Conservation (phyloP, 495 filamentous ascomycete species). For the Hyaloscypha finlandica region DNA sequence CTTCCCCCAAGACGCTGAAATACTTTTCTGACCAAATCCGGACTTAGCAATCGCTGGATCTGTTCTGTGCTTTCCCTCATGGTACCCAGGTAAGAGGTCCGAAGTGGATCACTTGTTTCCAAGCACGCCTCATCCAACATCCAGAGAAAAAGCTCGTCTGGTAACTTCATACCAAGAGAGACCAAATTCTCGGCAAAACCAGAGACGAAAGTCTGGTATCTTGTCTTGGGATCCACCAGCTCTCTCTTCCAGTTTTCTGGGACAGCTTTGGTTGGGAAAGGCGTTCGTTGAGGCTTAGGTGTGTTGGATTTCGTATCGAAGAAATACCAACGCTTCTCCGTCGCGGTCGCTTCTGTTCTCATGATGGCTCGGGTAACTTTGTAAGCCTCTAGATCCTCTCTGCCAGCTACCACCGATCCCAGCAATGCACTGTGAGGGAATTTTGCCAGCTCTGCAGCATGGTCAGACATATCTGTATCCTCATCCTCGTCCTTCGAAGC, state of each 20-base stretch:
- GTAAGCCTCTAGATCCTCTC: conserved; percentile 44
- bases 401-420: conserved; percentile 25
- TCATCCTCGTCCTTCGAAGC: conserved; percentile 37
- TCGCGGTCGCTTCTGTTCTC: conserved; percentile 69
- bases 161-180: conserved; percentile 50
- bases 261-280: conserved; percentile 37
- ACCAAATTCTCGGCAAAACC: conserved; percentile 66
- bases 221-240: conserved; percentile 48
- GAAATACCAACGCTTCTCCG: conserved; percentile 67
- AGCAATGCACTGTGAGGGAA: conserved; percentile 20
- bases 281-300: conserved; percentile 29
- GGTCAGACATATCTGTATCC: background rate
- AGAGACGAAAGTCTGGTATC: conserved; percentile 66
- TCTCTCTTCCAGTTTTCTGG: conserved; percentile 38
- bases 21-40: conserved; percentile 38
- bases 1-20: conserved; percentile 45
- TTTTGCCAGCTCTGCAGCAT: background rate
- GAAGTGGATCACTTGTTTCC: conserved; percentile 62
- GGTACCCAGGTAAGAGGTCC: conserved; percentile 62
- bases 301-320: conserved; percentile 46
- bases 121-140: conserved; percentile 66
- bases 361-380: conserved; percentile 70
- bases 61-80: conserved; percentile 39
- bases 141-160: conserved; percentile 75
- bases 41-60: conserved; percentile 40